Percentiles rank a stretch among this genome's conserved stretches.
These are phyloP conservation scores for Lodderomyces oxycetoniae DNA, from an alignment of 1,139 yeast species.

Conservation along the genomic window DNA sequence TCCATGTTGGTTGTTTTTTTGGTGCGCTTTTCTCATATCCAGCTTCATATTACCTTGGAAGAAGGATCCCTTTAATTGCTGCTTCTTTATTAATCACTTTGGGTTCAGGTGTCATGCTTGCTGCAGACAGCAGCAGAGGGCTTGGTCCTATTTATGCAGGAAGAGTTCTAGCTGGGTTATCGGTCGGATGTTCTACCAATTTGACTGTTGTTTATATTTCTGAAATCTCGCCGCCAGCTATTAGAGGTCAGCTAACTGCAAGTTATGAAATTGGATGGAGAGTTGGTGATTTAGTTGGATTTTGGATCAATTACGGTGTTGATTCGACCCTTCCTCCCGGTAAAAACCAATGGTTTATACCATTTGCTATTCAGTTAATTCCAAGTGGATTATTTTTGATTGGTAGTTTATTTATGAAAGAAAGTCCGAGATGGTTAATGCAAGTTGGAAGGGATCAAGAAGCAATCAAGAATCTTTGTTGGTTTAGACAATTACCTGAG, in stretches of 20 bases:
- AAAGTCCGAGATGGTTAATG: slow-evolving; percentile 40
- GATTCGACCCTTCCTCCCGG: slow-evolving; percentile 17
- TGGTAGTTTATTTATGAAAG: slow-evolving; percentile 34
- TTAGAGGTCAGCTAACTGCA: slow-evolving; percentile 36
- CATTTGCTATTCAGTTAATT: slow-evolving; percentile 40
- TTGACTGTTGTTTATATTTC: slow-evolving; percentile 40
- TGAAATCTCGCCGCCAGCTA: slow-evolving; percentile 39
- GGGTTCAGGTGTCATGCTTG: slow-evolving; percentile 41
- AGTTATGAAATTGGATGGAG: slow-evolving; percentile 43
- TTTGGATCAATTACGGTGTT: slow-evolving; percentile 42
- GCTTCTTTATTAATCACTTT: slow-evolving; percentile 33
- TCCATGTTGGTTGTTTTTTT: slow-evolving; percentile 43
- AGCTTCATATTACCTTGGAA: slow-evolving; percentile 33
- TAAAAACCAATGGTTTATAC: slow-evolving; percentile 39
- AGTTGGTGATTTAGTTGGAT: slow-evolving; percentile 40
- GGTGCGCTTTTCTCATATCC: slow-evolving; percentile 42
- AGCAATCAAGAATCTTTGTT: slow-evolving; percentile 33
- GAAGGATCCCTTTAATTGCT: slow-evolving; percentile 30
- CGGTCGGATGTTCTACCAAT: slow-evolving; percentile 40
- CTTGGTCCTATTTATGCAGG: slow-evolving; percentile 42
- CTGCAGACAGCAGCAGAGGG: slow-evolving; percentile 26
- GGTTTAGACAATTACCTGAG: slow-evolving; percentile 37
- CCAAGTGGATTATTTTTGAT: slow-evolving; percentile 38
- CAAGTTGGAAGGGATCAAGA: slow-evolving; percentile 31
- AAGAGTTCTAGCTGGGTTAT: slow-evolving; percentile 37